Base-by-base conservation (phyloP, 345 rosid genomes). In the Gossypium sturtianum region DNA sequence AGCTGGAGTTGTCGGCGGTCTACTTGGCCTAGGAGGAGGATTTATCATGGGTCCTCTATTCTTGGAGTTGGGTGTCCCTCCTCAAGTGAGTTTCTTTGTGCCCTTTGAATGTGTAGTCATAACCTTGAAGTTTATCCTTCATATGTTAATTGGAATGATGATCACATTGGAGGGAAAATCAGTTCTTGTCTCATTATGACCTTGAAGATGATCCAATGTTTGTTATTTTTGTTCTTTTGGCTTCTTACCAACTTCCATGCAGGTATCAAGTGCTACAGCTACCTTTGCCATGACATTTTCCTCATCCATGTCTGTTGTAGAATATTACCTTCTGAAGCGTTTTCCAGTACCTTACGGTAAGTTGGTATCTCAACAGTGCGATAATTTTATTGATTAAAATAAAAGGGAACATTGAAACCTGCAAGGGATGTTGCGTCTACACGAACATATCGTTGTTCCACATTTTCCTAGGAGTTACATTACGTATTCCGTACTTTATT, bases 201-300 rank as follows among this genome's bases (percentile, higher is more conserved):
- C 47, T n/a, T 41, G 64, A 53, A 68, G 72, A 25, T 48, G 9
- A 48, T 68, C 58, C 51, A 63, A 15, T 64, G 20, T 7, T 52
- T n/a, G 19, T 65, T 38, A 13, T n/a, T n/a, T 54, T 22, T 20
- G 17, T 27, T 43, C 34, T 58, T 65, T 29, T 48, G 45, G 61
- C 19, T 58, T 61, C 41, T 49, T 25, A 7, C 22, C 41, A 25
- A 57, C 19, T 20, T 38, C 51, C 74, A 17, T 65, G 73, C 74
- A 89, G 95, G 95, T 92, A 64, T 85, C 94, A 70, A 90, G 94
- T 87, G 91, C 97, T 69, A 92, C 96, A 34, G 87, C 92, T 23
- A 92, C 97, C 74, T 90, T 90, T 80, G 90, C 92, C n/a, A 90
- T 90, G 97, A 83, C 86, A 16, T 92, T 92, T 76, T 90, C 94